Conservation (phyloP, 1,284 basidiomycete species). For the Sporisorium iseilematis-ciliati region DNA sequence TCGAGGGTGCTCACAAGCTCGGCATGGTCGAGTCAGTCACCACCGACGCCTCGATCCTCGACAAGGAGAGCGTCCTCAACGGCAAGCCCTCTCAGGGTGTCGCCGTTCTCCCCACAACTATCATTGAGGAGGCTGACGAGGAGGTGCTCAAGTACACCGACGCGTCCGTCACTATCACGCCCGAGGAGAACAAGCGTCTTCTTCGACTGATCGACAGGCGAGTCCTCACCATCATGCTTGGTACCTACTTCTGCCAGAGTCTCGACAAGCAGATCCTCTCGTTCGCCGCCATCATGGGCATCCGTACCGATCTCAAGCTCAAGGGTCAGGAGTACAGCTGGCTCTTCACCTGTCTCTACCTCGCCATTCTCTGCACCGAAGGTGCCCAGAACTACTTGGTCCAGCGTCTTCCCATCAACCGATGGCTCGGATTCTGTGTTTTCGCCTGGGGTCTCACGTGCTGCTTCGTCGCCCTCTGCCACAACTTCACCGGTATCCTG, state of each 20-base stretch:
- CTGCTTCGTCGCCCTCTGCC: constrained; percentile 51
- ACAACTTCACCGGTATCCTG: constrained; percentile 57
- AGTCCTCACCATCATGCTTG: constrained; percentile 74
- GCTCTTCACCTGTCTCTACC: constrained; percentile 62
- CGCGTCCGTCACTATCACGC: constrained; percentile 34
- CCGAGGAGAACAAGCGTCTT: constrained; percentile 56
- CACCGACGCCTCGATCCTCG: constrained; percentile 39
- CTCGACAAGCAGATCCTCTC: constrained; percentile 74
- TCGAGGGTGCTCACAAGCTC: constrained; percentile 39
- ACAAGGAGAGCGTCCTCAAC: constrained; percentile 41
- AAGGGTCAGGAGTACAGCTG: constrained; percentile 60
- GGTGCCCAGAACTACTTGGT: constrained; percentile 52
- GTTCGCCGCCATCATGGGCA: constrained; percentile 76
- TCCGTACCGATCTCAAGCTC: constrained; percentile 65
- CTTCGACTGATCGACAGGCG: constrained; percentile 74
- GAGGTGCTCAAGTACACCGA: constrained; percentile 44
- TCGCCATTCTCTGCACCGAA: constrained; percentile 58
- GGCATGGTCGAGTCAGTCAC: constrained; percentile 36
- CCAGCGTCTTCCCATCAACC: constrained; percentile 57
- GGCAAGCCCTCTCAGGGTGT: constrained; percentile 31
- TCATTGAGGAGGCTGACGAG: constrained; percentile 47
- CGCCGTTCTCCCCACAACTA: constrained; percentile 38
- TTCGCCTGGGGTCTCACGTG: constrained; percentile 51
- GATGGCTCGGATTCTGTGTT: constrained; percentile 54
- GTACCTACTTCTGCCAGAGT: constrained; percentile 74